Conservation (phyloP, 345 rosid genomes). For the Rhodomyrtus tomentosa region DNA sequence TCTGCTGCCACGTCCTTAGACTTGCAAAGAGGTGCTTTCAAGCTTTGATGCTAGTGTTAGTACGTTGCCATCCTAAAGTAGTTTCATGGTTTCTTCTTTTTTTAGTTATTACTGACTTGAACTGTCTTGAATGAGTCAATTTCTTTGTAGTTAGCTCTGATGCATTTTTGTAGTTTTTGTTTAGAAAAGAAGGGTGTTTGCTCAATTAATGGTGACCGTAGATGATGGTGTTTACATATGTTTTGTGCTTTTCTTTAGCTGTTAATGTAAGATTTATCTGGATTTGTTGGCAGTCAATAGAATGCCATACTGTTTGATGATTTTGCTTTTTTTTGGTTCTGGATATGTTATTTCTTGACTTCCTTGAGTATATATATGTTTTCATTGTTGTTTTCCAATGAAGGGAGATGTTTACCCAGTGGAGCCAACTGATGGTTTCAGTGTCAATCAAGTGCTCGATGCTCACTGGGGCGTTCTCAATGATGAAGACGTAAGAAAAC, state of each 20-base stretch:
- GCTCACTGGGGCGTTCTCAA: conserved; percentile 93
- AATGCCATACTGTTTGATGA: background rate
- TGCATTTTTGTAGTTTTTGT: background rate
- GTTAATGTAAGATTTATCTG: background rate
- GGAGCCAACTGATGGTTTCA: conserved; percentile 45
- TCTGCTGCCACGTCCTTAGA: background rate
- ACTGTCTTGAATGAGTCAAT: background rate
- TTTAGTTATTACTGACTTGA: background rate
- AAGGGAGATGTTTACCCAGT: conserved; percentile 98
- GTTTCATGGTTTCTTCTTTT: background rate
- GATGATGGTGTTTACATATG: background rate
- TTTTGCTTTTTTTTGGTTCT: background rate
- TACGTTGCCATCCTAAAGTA: background rate
- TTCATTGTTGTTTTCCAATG: background rate
- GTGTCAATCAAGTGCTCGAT: conserved; percentile 57
- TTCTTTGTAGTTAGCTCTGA: background rate
- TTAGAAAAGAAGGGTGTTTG: background rate
- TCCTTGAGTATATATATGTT: background rate
- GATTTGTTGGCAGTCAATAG: background rate
- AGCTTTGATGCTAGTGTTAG: background rate
- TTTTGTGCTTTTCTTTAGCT: background rate
- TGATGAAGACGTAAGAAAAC: conserved; percentile 73
- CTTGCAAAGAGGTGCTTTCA: background rate
- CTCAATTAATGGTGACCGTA: background rate
- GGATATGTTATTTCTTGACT: background rate